phyloP scores from a whole-genome alignment of 2,329 filamentous ascomycete species.

The Leptographium wingfieldii region DNA sequence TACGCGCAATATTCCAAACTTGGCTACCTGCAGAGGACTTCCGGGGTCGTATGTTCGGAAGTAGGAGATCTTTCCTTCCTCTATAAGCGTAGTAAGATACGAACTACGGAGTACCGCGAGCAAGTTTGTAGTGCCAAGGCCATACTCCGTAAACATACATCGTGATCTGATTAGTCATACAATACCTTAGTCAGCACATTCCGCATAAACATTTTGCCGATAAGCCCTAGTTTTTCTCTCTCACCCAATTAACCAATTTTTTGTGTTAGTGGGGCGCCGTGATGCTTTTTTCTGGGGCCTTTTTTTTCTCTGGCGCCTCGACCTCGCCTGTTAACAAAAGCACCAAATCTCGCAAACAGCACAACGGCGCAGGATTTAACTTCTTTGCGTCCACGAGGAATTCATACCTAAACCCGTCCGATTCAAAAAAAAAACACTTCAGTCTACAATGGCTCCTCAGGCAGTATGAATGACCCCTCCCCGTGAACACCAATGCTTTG shows the following conservation, averaged over 20 bases:
- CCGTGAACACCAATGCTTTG: slow-evolving; percentile 57
- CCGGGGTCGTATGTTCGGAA: too few relatives aligned
- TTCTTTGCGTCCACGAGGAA: slow-evolving; percentile 39
- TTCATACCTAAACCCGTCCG: slow-evolving; percentile 16
- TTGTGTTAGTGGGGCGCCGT: slow-evolving; percentile 3
- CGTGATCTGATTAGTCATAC: not conserved
- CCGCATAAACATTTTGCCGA: slow-evolving; percentile 1
- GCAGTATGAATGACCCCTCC: slow-evolving; percentile 59
- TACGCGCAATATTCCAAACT: too few relatives aligned
- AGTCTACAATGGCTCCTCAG: slow-evolving; percentile 62
- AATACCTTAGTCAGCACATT: not conserved
- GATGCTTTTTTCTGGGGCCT: slow-evolving; percentile 1
- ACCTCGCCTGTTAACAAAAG: not conserved
- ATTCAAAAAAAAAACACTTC: slow-evolving; percentile 20
- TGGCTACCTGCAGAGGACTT: too few relatives aligned
- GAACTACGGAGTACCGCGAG: too few relatives aligned
- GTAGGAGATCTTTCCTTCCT: too few relatives aligned
- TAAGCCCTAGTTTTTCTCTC: not conserved
- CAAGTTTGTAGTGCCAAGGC: too few relatives aligned
- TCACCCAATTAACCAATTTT: not conserved
- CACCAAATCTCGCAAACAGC: slow-evolving; percentile 6
- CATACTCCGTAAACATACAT: too few relatives aligned
- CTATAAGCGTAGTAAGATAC: too few relatives aligned
- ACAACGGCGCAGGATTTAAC: slow-evolving; percentile 70
- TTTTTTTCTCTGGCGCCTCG: not conserved